These are phyloP conservation scores for Pichia cephalocereana DNA, from an alignment of 805 yeast genomes.

Conservation along the genomic window DNA sequence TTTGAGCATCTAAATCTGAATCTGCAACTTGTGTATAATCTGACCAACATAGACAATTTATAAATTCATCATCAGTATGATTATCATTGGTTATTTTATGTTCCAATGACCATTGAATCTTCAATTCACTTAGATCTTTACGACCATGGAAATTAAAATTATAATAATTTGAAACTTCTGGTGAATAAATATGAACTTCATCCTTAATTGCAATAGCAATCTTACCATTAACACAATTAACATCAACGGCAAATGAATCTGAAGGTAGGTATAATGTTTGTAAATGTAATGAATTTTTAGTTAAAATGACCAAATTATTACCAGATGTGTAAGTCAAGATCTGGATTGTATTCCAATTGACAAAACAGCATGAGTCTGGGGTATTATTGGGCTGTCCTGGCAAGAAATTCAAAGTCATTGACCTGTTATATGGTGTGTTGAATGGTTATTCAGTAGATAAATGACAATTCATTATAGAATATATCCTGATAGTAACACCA, in stretches of 20 bases:
- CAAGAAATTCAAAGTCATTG: conserved; percentile 32
- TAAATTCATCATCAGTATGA: conserved; percentile 13
- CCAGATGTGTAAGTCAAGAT: conserved; percentile 78
- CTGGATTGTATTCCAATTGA: conserved; percentile 56
- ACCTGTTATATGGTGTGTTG: too few relatives aligned
- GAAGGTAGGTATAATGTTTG: conserved; percentile 69
- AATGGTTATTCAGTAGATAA: too few relatives aligned
- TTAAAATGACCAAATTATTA: conserved; percentile 64
- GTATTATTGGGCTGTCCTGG: conserved; percentile 78
- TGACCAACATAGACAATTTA: conserved; percentile 29
- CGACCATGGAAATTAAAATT: conserved; percentile 27
- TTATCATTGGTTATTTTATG: conserved; percentile 14
- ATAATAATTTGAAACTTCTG: conserved; percentile 40
- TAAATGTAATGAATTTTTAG: conserved; percentile 42
- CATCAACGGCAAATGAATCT: conserved; percentile 59
- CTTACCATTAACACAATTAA: conserved; percentile 52
- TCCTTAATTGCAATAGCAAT: conserved; percentile 45
- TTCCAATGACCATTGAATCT: conserved; percentile 26
- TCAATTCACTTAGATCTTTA: conserved; percentile 22
- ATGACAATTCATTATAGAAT: too few relatives aligned
- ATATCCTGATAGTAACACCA: not conserved
- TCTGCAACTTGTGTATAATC: conserved; percentile 24
- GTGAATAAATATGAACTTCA: conserved; percentile 43
- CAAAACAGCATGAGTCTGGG: conserved; percentile 46
- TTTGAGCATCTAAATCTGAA: conserved; percentile 19